These are phyloP conservation scores for Boletus tomentosulus DNA, from an alignment of 768 basidiomycete species.

Conservation along the genomic window DNA sequence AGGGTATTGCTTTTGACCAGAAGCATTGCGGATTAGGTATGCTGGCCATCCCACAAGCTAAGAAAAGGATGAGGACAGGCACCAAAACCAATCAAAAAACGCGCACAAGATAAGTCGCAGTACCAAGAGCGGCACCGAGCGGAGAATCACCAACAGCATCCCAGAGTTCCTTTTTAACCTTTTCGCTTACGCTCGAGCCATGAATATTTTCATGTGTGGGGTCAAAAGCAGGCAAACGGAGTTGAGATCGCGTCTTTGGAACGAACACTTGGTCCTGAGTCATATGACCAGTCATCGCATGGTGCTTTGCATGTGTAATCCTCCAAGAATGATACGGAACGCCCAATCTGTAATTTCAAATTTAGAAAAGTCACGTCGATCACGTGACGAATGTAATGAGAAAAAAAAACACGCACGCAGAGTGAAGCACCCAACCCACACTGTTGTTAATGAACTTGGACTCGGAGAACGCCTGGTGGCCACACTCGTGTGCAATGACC, in stretches of 20 bases:
- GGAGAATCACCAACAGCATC: conserved; percentile 94
- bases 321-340: conserved; percentile 98
- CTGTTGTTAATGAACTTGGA: conserved; percentile 88
- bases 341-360: conserved; percentile 56
- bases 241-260: conserved; percentile 77
- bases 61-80: background rate
- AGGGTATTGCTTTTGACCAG: conserved; percentile 83
- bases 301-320: conserved; percentile 91
- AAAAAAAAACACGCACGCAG: conserved; percentile 51
- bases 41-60: conserved; percentile 83
- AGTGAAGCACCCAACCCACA: conserved; percentile 91
- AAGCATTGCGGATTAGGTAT: conserved; percentile 79
- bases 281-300: conserved; percentile 91
- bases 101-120: conserved; percentile 59
- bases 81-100: background rate
- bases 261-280: conserved; percentile 96
- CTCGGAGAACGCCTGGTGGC: conserved; percentile 94
- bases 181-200: conserved; percentile 61
- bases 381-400: conserved; percentile 16
- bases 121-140: conserved; percentile 54
- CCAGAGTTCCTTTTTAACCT: conserved; percentile 67
- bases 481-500: conserved; percentile 94
- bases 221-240: conserved; percentile 62
- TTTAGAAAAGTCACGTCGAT: conserved; percentile 6
- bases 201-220: conserved; percentile 59